Evolutionary conservation across 495 filamentous ascomycete genomes (phyloP).

Genomic region (Annulohypoxylon maeteangense): DNA sequence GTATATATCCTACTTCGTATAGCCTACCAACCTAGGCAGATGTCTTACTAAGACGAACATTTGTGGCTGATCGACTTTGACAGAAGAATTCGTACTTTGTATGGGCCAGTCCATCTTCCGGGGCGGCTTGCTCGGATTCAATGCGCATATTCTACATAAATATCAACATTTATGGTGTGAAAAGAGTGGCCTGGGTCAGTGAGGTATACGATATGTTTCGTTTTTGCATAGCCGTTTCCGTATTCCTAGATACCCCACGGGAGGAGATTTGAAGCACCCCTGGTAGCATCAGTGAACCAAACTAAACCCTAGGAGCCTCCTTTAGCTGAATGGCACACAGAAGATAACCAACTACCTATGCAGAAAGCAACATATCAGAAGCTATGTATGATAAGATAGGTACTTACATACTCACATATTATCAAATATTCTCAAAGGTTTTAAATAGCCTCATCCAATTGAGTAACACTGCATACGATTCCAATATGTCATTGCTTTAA

Average conservation of each 20-base stretch:
- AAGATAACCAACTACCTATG: not conserved
- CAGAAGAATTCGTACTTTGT: not conserved
- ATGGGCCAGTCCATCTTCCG: not conserved
- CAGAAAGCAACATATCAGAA: not conserved
- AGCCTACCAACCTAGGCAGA: not conserved
- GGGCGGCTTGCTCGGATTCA: not conserved
- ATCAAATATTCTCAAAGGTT: not conserved
- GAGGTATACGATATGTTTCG: not conserved
- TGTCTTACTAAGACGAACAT: not conserved
- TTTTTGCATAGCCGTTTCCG: not conserved
- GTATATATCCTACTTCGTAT: not conserved
- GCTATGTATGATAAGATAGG: not conserved
- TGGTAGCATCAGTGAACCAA: not conserved
- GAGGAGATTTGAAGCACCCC: not conserved
- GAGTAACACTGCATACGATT: constrained; percentile 2
- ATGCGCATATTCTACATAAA: not conserved
- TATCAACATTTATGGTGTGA: not conserved
- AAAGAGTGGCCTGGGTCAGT: not conserved
- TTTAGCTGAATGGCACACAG: constrained; percentile 9
- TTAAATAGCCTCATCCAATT: constrained; percentile 8
- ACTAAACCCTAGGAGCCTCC: not conserved
- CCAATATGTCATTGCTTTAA: constrained; percentile 17
- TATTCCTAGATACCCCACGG: not conserved
- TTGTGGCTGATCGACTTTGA: not conserved
- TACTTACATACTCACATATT: not conserved